phyloP scores from a whole-genome alignment of 345 rosid genomes.

The Draba incana region DNA sequence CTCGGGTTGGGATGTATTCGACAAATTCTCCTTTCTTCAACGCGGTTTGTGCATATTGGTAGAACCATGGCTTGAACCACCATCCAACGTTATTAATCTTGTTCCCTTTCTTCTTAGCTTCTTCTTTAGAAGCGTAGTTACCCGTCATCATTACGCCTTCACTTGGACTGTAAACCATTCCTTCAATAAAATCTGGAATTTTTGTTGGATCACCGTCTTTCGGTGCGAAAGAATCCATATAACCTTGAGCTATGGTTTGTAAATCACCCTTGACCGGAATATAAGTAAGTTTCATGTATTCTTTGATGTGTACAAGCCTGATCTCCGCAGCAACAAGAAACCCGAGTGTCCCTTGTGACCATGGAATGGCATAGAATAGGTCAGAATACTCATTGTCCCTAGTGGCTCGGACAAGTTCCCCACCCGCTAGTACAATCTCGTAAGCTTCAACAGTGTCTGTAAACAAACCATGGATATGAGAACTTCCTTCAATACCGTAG shows the following conservation, averaged over 20 bases:
- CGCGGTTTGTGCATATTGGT: constrained; percentile 80
- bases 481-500: constrained; percentile 95
- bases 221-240: constrained; percentile 81
- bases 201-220: constrained; percentile 67
- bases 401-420: constrained; percentile 79
- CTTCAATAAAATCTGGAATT: constrained; percentile 91
- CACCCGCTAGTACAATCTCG: constrained; percentile 80
- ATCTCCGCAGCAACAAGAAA: constrained; percentile 89
- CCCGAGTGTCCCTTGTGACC: constrained; percentile 96
- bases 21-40: constrained; percentile 80
- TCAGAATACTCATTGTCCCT: constrained; percentile 84
- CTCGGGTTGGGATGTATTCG: constrained; percentile 88
- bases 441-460: constrained; percentile 87
- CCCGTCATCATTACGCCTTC: constrained; percentile 92
- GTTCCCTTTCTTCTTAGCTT: constrained; percentile 87
- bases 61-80: constrained; percentile 98
- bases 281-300: constrained; percentile 86
- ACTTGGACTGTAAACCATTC: constrained; percentile 65
- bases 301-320: constrained; percentile 76
- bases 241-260: constrained; percentile 68
- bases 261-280: constrained; percentile 69
- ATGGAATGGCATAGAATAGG: constrained; percentile 86
- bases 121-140: constrained; percentile 77
- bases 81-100: constrained; percentile 75
- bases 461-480: constrained; percentile 87